Base-by-base conservation (phyloP, 495 filamentous ascomycete genomes). In the Xylaria venustula region DNA sequence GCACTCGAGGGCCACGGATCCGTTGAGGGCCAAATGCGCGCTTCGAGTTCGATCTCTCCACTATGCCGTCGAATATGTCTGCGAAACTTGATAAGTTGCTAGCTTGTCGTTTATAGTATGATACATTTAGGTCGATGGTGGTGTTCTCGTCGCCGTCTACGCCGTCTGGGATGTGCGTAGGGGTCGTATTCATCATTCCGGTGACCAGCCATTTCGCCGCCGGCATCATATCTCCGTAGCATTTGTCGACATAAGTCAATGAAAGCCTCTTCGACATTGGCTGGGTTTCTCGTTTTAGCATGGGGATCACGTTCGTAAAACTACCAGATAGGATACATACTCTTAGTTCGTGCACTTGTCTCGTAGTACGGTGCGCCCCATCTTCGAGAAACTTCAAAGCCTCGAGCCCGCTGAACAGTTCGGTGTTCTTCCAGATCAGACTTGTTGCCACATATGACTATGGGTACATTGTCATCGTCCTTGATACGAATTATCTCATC, bases 401-500 rank as follows among this genome's bases (percentile, higher is more conserved):
- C 94, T 60, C 87, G 88, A 44, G 88, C 83, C 19, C 92, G 86
- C 20, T 90, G 87, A 26, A 98, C 92, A 17, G 84, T 84, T 34
- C 94, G 88, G 68, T 96, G 90, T 68, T 96, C 92, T 75, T 96
- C 92, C 12, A 98, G 85, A 68, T 98, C 94, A 28, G 89, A 91
- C 74, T 98, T 98, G 80, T 98, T 98, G 64, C 94, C 94, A 32
- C 97, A 93, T 46, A 98, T 93, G 25, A 98, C 94, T 57, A 98
- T 87, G 26, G 94, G 94, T 8, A 97, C 87, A 49, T 86, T 87
- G 58, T 90, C 88, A 73, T 96, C 91, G 71, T 96, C 92, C 77
- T 98, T 98, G 74, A 98, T 97, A 56, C 92, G 91, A 59, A 95
- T 88, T 67, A 98, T 98, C 76, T 97, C 92, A 68, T 98, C 94